Percentiles rank a stretch among this genome's conserved stretches.
Evolutionary conservation across 768 basidiomycete genomes (phyloP).

Genomic region (Hygrophoropsis aurantiaca): DNA sequence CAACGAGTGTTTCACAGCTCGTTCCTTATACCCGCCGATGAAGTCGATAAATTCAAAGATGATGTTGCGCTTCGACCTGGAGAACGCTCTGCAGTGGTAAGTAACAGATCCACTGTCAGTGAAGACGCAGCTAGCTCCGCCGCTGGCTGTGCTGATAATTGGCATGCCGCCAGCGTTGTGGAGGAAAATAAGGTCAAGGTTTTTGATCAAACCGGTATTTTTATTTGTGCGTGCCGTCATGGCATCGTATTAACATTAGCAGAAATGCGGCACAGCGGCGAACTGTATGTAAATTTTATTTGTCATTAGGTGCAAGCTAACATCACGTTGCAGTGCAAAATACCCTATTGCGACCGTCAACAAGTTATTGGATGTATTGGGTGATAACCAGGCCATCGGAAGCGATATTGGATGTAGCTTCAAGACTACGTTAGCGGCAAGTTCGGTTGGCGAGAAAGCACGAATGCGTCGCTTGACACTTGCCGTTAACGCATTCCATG

Average conservation of each 20-base stretch:
- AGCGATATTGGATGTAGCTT: slow-evolving; percentile 32
- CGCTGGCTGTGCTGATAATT: slow-evolving; percentile 26
- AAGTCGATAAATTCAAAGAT: background rate
- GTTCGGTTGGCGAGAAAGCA: slow-evolving; percentile 13
- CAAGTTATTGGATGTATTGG: slow-evolving; percentile 23
- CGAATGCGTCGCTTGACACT: background rate
- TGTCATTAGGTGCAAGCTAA: background rate
- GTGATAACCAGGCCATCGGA: too few species aligned
- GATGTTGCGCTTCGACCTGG: background rate
- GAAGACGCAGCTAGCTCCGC: slow-evolving; percentile 15
- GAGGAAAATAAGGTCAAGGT: slow-evolving; percentile 33
- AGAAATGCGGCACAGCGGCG: slow-evolving; percentile 36
- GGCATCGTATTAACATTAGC: slow-evolving; percentile 23
- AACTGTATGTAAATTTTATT: slow-evolving; percentile 30
- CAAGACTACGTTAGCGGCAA: slow-evolving; percentile 10
- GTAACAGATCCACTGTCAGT: too few species aligned
- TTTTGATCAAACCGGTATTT: slow-evolving; percentile 39
- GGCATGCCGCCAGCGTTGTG: slow-evolving; percentile 28
- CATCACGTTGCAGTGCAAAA: slow-evolving; percentile 12
- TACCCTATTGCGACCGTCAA: slow-evolving; percentile 19
- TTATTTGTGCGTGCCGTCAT: slow-evolving; percentile 35
- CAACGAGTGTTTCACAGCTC: background rate
- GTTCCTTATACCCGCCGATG: background rate
- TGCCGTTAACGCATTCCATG: slow-evolving; percentile 31
- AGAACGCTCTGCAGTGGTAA: too few species aligned